Evolutionary conservation across 768 basidiomycete species (phyloP), one percentile per base, ranked within the genome.

Genomic region (Pleurotus eryngii): DNA sequence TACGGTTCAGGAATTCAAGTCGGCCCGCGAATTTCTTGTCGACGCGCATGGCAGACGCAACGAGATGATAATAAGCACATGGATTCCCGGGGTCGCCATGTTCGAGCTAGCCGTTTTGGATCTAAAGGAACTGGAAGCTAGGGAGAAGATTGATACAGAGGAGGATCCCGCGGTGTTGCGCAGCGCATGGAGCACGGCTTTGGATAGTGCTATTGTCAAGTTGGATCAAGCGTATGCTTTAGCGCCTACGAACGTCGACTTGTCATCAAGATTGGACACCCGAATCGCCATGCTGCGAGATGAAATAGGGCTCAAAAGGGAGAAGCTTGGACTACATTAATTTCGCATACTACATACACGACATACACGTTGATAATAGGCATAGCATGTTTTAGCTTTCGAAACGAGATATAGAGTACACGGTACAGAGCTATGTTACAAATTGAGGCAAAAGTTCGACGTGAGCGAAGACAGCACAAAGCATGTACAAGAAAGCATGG

Each of bases 61-160:
- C 11, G 54, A 67, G 24, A 67, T 81, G 37, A 72, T 76, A n/a
- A 74, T 79, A 30, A 85, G 79, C 60, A 84, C 81, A 0, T 92
- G 90, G 90, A 80, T 90, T 4, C 76, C 74, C 1, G 83, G 86
- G 3, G 76, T 90, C 2, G 79, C 87, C 12, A 72, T 79, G 65
- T 89, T 90, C 57, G 90, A 92, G 68, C 70, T 85, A 11, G 85
- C 87, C 0, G 86, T 89, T 37, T 64, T 87, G n/a, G 85, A 87
- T 57, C 70, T 92, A 64, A 83, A 81, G 68, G 82, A 86, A 60
- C 73, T 74, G 5, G 78, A 81, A 49, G 68, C 66, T 0, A 66
- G 56, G 42, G 71, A 68, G 51, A 59, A 63, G 37, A 57, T 54
- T 49, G 64, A 51, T 39, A 35, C 11, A 35, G 55, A 68, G 61